Percentiles rank a stretch among this genome's conserved stretches.
Evolutionary conservation across 192 early-diverging fungal species (phyloP).

Genomic region (Mortierella antarctica): DNA sequence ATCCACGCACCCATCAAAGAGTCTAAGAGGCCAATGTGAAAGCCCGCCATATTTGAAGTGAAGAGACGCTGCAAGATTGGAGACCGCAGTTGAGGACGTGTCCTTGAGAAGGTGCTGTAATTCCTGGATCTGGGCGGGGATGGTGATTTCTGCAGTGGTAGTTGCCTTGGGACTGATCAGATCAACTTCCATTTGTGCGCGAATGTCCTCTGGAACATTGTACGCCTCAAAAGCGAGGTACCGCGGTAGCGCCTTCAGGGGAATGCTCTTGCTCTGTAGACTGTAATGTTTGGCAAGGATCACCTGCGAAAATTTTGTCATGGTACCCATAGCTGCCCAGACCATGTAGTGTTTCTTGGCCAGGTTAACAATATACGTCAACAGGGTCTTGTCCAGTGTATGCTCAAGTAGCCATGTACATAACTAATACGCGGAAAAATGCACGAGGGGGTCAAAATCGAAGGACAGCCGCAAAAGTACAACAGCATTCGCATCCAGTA

Average conservation of each 20-base stretch:
- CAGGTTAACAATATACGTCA: conserved; percentile 61
- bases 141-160: neutral
- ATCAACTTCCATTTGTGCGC: conserved; percentile 32
- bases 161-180: conserved; percentile 12
- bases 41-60: conserved; percentile 35
- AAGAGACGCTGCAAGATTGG: conserved; percentile 17
- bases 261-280: conserved; percentile 32
- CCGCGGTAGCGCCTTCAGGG: conserved; percentile 29
- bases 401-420: conserved; percentile 65
- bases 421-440: conserved; percentile 13
- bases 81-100: conserved; percentile 10
- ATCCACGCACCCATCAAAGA: conserved; percentile 37
- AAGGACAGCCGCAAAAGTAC: neutral
- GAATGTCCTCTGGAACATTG: conserved; percentile 47
- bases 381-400: conserved; percentile 59
- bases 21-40: conserved; percentile 25
- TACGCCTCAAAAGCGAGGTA: conserved; percentile 35
- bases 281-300: conserved; percentile 48
- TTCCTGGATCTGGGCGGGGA: conserved; percentile 27
- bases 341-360: conserved; percentile 59
- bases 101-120: conserved; percentile 24
- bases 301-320: conserved; percentile 37
- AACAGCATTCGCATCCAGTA: neutral
- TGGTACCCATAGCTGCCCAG: conserved; percentile 59
- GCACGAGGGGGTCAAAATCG: neutral